Evolutionary conservation across 2,329 filamentous ascomycete genomes (phyloP), one percentile per base, ranked within the genome.

Genomic region (Fusarium sp.): DNA sequence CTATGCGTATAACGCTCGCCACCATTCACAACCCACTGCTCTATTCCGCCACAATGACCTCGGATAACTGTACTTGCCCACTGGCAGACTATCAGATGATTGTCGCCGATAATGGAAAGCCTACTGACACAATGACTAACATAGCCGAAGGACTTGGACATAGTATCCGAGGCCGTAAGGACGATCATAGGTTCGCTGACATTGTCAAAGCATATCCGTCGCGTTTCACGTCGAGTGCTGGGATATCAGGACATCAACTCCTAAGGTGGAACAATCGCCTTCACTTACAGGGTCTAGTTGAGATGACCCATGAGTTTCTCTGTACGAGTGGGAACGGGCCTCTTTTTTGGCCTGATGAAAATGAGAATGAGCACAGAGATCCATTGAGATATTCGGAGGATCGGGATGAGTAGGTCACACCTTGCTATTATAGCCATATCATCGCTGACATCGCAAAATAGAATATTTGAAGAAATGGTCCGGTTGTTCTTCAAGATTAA

Each of bases 241-340:
- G 67, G 0, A 42, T 23, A 13, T 0, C n/a, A 1, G 65, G 66
- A 4, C 20, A 11, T 2, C 6, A 38, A 1, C 53, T 69, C 0
- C 27, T 59, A 1, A 4, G 49, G 1, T 42, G 51, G 23, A 7
- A 29, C 0, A 4, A 59, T 1, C 1, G 0, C 1, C 1, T 3
- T 0, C 57, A 69, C 0, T 54, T 9, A 1, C 1, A 14, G 1
- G 62, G 62, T 1, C 23, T 69, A 0, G 6, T 62, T 4, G 14
- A 66, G 4, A 63, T 69, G 65, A 34, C 66, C 3, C 66, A 69
- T 3, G 8, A 7, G 6, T 69, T 58, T 1, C 40, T 69, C 14
- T 69, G 66, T 9, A 4, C 29, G 5, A 2, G 2, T 4, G 9
- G 4, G 0, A 42, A 69, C 23, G 65, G 66, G 1, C 2, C n/a